Evolutionary conservation across 306 rosid species (phyloP), one percentile per base, ranked within the genome.

Genomic region (Comarum palustre): DNA sequence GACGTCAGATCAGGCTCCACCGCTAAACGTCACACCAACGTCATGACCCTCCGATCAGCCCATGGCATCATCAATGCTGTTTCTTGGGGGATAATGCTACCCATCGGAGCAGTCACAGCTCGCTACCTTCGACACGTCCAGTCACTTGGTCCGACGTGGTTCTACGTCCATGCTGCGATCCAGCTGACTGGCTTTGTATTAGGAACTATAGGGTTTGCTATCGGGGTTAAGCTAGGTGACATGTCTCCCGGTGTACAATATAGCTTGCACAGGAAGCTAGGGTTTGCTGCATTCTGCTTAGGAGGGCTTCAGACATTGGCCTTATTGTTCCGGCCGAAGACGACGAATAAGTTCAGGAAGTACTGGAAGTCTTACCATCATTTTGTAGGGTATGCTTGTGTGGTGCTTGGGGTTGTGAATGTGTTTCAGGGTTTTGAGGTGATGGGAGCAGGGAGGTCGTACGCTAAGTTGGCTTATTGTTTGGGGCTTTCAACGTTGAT

Each of bases 351-450:
- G 83, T 87, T 87, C 73, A 88, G 93, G 66, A 92, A 86, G 82
- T 95, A 95, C 27, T 91, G 99, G 99, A 95, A 95, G 71, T 91
- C 96, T 0, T 95, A 95, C 66, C 99, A 95, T 47, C 97, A 95
- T 61, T 88, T 95, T 61, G 99, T 91, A 0, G 99, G 99, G 73
- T 95, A 95, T 47, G 79, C 93, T n/a, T 91, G 97, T 52, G 99
- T 95, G 69, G 93, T 95, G 62, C 75, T 91, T n/a, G 96, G 93
- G 7, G 85, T 87, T 57, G 95, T 95, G 80, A 95, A 95, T 41
- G 97, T 91, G 29, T 91, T 95, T 59, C 85, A 91, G 22, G 99
- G 99, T 0, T 90, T 95, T 51, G 86, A 87, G 29, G 97, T 88
- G 17, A 95, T 95, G 96, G 99, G 93, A 5, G 93, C 82, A 1